Evolutionary conservation across 768 basidiomycete genomes (phyloP), one percentile per base, ranked within the genome.

Genomic region (Filobasidium floriforme): DNA sequence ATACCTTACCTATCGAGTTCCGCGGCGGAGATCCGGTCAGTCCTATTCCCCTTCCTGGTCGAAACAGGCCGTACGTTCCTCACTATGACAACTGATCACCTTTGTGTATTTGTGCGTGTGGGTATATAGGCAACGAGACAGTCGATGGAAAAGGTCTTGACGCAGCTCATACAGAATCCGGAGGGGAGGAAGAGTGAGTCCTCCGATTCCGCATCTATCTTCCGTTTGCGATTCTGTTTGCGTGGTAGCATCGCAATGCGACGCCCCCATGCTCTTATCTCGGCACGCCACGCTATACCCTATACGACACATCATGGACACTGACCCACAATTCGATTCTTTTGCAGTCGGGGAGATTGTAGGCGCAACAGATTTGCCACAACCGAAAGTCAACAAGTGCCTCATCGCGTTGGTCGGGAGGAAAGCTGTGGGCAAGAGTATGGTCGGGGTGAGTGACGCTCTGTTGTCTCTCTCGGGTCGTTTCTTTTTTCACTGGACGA

Each of bases 331-430:
- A n/a, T n/a, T n/a, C n/a, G n/a, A n/a, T 60, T 37, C 10, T 32
- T 54, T n/a, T 61, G 46, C 46, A 94, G 92, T 93, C 26, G 79
- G 83, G 37, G 89, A 90, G 64, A 82, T 93, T 63, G 84, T 92
- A 71, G 83, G 82, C 49, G 86, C 86, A 1, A 89, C 90, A 0
- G 89, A 91, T 69, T 83, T 94, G 43, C 89, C 87, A 61, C 92
- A 94, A 80, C 88, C 91, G 9, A 84, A 89, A 51, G 92, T 91
- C 49, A 94, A 96, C 78, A 93, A 91, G 76, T 94, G 91, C 71
- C 82, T 97, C 43, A 91, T 97, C 61, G 90, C 91, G 1, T 81
- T 97, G 7, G 91, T 93, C 4, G 88, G 88, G 73, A 83, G 89
- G 59, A 94, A 93, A 74, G 83, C 89, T 22, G 89, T 92, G 0